A percentile compares a stretch with the other conserved stretches of the same genome.
Conservation (phyloP, 208 protist species). For the Vickermania ingenoplastis region DNA sequence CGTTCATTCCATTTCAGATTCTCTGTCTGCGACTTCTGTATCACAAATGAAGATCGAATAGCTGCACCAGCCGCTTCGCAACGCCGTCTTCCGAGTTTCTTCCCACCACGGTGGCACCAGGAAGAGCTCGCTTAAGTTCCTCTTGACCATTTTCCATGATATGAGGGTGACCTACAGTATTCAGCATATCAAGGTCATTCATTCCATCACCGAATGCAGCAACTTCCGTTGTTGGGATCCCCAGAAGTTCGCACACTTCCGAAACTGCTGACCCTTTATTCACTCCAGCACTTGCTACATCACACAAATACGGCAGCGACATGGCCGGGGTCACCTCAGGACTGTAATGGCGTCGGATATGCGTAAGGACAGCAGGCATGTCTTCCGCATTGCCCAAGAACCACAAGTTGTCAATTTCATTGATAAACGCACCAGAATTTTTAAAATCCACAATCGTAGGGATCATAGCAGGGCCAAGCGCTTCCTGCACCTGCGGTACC, state of each 20-base stretch:
- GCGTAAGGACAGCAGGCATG: conserved; percentile 1
- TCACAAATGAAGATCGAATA: conserved; percentile 1
- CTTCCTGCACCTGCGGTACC: conserved; percentile 14
- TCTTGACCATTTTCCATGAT: conserved; percentile 26
- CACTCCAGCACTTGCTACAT: conserved; percentile 9
- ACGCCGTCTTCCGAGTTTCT: conserved; percentile 22
- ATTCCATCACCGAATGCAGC: conserved; percentile 29
- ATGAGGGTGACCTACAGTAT: conserved; percentile 15
- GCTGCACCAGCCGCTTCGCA: conserved; percentile 13
- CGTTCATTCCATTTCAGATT: no score
- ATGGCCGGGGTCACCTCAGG: conserved; percentile 8
- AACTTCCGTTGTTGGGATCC: conserved; percentile 5
- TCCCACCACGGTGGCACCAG: conserved; percentile 21
- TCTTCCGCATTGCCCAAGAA: conserved; percentile 5
- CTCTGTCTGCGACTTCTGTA: no score
- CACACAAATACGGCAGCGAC: conserved; percentile 15
- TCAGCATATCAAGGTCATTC: conserved; percentile 30
- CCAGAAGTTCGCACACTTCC: conserved; percentile 11
- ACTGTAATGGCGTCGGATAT: conserved; percentile 5
- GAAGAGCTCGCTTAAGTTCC: conserved; percentile 17
- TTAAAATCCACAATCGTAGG: background rate
- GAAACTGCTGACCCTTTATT: conserved; percentile 20
- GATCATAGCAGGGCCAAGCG: conserved; percentile 74
- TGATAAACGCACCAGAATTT: background rate
- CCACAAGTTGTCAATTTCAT: conserved; percentile 5